Base-by-base conservation (phyloP, 306 rosid species). In the Vigna radiata region DNA sequence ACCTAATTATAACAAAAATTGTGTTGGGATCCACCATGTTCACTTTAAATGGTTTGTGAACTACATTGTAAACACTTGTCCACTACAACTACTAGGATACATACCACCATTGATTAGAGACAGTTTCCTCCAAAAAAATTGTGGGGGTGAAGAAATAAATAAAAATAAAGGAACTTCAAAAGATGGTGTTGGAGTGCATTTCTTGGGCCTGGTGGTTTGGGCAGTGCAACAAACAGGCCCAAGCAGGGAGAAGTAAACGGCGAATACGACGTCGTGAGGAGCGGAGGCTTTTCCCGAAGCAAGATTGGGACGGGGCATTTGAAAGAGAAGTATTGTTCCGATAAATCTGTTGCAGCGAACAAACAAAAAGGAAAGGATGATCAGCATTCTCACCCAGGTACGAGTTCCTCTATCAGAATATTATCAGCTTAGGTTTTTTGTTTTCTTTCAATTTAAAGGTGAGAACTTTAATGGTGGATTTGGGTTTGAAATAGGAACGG, bases 311-410 rank as follows among this genome's bases (percentile, higher is more conserved):
- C n/a, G 6, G 44, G 15, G 54, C 72, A 39, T 72, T 67, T 29
- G 83, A 55, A 76, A 44, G 66, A 70, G 46, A 18, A 77, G 19
- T 4, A n/a, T 37, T 54, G 67, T 65, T 77, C 27, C 17, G 46
- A 55, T 55, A n/a, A 82, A 55, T 64, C 76, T 23, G 17, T 77
- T 19, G 75, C 58, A 33, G 70, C 13, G 27, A 58, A 19, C 18
- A 49, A 75, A 47, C 79, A 16, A 58, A 70, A 36, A 63, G 21
- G 65, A 72, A 43, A 66, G 78, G 83, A 92, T 92, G 96, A 87
- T 92, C 21, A 92, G 96, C 87, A 77, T 92, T 86, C 91, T 92
- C 37, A 77, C 90, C 48, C 96, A 92, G 97, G 97, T 92, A 70
- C 4, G 36, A 1, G 11, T 72, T 72, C 59, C 19, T 17, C 12